Percentiles rank a stretch among this genome's conserved stretches.
Conservation (phyloP, 495 filamentous ascomycete species). For the Penicillium simplicissimum region DNA sequence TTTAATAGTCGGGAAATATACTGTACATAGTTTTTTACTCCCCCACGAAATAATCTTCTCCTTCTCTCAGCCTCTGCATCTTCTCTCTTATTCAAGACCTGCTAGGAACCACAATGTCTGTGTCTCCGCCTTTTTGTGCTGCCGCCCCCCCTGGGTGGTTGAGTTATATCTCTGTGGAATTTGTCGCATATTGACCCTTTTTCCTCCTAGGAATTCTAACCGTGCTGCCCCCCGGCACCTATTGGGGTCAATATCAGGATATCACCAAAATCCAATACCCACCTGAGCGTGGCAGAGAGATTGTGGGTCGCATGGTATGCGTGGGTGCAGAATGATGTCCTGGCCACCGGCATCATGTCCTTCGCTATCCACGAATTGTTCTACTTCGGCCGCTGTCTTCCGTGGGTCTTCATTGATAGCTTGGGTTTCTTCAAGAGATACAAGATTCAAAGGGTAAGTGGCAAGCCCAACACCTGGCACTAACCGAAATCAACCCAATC, state of each 20-base stretch:
- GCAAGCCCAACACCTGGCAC: no score
- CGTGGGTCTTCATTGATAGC: constrained; percentile 90
- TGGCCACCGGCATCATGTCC: constrained; percentile 95
- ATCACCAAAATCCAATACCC: constrained; percentile 83
- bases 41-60: no score
- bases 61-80: no score
- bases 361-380: constrained; percentile 92
- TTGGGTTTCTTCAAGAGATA: constrained; percentile 86
- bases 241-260: constrained; percentile 81
- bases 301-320: constrained; percentile 96
- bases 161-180: no score
- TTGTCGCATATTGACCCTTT: neutral
- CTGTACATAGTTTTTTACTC: no score
- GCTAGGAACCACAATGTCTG: no score
- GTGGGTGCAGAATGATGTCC: constrained; percentile 95
- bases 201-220: constrained; percentile 58
- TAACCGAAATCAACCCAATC: no score
- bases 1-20: no score
- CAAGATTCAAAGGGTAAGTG: constrained; percentile 85
- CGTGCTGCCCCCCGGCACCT: constrained; percentile 57
- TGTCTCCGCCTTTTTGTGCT: no score
- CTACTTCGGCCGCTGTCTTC: constrained; percentile 90
- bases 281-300: constrained; percentile 79
- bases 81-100: no score
- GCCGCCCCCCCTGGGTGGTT: no score